phyloP scores from a whole-genome alignment of 202 grass and related monocot species.

The Bolboschoenoplectus hybrid region DNA sequence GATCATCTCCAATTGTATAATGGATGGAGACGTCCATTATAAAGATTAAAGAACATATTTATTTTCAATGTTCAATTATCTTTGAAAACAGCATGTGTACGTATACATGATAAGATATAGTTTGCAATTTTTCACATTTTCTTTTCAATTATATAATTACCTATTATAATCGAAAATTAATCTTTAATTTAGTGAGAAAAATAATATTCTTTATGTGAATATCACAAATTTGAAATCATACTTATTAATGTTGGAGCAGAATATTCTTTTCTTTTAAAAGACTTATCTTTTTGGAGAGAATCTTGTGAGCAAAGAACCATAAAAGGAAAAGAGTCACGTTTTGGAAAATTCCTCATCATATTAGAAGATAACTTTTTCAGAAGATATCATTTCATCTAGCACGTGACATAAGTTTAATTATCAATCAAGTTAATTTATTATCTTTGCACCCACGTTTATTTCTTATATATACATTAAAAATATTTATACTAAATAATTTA shows the following conservation, averaged over 20 bases:
- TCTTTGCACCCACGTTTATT: too few species aligned
- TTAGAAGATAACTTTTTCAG: background rate
- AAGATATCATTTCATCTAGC: background rate
- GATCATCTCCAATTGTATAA: background rate
- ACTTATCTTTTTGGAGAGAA: background rate
- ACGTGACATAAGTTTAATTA: background rate
- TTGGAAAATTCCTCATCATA: background rate
- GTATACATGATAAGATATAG: too few species aligned
- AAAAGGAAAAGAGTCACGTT: slow-evolving; percentile 7
- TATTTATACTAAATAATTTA: too few species aligned
- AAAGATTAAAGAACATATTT: background rate
- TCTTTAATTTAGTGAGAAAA: too few species aligned
- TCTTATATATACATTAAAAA: too few species aligned
- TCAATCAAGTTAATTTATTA: background rate
- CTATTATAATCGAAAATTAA: too few species aligned
- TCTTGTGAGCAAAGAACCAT: slow-evolving; percentile 17
- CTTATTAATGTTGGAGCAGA: background rate
- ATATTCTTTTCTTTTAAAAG: background rate
- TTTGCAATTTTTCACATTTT: too few species aligned
- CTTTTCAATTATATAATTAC: too few species aligned
- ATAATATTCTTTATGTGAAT: too few species aligned
- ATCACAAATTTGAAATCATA: too few species aligned
- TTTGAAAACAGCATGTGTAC: background rate
- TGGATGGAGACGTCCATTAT: background rate
- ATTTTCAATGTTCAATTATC: background rate